These are phyloP conservation scores for Scytalidium lignicola DNA, from an alignment of 2,329 filamentous ascomycete genomes.

Conservation along the genomic window DNA sequence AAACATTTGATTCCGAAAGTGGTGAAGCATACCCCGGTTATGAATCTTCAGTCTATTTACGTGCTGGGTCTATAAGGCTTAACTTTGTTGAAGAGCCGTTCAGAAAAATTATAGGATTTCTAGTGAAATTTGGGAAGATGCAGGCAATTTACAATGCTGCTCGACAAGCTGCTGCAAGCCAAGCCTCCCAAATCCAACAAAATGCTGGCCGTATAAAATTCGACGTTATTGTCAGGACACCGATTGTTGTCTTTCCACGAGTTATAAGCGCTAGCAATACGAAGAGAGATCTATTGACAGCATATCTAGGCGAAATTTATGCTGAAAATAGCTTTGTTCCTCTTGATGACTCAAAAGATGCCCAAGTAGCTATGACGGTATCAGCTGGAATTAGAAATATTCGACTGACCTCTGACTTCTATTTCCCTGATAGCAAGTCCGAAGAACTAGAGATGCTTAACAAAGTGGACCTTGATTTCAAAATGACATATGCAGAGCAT, in stretches of 20 bases:
- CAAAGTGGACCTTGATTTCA: slow-evolving; percentile 90
- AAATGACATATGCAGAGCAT: slow-evolving; percentile 88
- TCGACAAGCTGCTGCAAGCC: slow-evolving; percentile 85
- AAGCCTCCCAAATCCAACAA: slow-evolving; percentile 90
- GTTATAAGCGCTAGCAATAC: slow-evolving; percentile 64
- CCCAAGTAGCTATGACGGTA: slow-evolving; percentile 80
- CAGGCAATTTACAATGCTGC: slow-evolving; percentile 98
- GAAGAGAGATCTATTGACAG: slow-evolving; percentile 78
- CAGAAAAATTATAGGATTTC: slow-evolving; percentile 94
- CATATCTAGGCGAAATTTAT: slow-evolving; percentile 95
- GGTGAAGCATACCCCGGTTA: slow-evolving; percentile 80
- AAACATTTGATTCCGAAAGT: slow-evolving; percentile 79
- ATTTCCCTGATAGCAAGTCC: slow-evolving; percentile 64
- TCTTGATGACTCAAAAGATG: slow-evolving; percentile 68
- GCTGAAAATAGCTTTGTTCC: slow-evolving; percentile 89
- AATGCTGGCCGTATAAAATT: slow-evolving; percentile 88
- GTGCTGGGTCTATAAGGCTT: slow-evolving; percentile 91
- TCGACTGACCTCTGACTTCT: slow-evolving; percentile 80
- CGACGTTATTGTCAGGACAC: slow-evolving; percentile 87
- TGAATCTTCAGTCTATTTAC: slow-evolving; percentile 83
- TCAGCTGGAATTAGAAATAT: slow-evolving; percentile 90
- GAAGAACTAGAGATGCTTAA: slow-evolving; percentile 97
- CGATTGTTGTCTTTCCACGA: slow-evolving; percentile 91
- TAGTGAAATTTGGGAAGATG: slow-evolving; percentile 99
- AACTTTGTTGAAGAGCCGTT: slow-evolving; percentile 98